Base-by-base conservation (phyloP, 2,329 filamentous ascomycete genomes). In the Coniochaeta sp. region DNA sequence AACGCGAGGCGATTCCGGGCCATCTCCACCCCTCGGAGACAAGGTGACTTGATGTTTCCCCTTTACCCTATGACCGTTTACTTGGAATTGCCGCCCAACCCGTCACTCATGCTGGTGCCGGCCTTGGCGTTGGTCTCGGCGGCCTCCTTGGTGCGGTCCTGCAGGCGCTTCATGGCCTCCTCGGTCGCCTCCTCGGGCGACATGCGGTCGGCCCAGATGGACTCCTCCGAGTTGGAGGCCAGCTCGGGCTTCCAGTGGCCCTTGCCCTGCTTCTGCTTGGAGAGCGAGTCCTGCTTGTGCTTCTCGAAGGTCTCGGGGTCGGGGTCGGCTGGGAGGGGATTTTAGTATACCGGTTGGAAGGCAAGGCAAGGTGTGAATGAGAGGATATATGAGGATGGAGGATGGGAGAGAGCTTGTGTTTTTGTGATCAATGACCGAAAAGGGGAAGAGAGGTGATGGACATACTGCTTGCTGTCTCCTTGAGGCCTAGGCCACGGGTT, bases 181-280 rank as follows among this genome's bases (percentile, higher is more conserved):
- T 60, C 58, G 47, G 58, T 57, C 9, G 60, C 17, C 54, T 71
- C 66, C 47, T 74, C 66, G 32, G 73, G 62, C 61, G 78, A 73
- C 60, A 72, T 73, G 62, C 83, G 83, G 71, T 89, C 89, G 44
- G 86, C 89, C 77, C 84, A 87, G 74, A 95, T 80, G 66, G 84
- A 85, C 72, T 90, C 89, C 78, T 96, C 91, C 73, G 88, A 90
- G 74, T 91, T 85, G 57, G 86, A 89, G 3, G 90, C 90, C 57
- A 96, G 79, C 71, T 89, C 86, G 24, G 88, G 80, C 75, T 89
- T 89, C 90, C 91, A 95, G 70, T 91, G 81, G 58, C 81, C 87
- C 71, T 84, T 81, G 62, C 89, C 90, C 42, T 81, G 74, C 72
- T 88, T 85, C 62, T 90, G 82, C 78, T 93, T 92, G 64, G 80